Percentiles rank a stretch among this genome's conserved stretches.
These are phyloP conservation scores for Krasilnikovozyma curviuscula DNA, from an alignment of 768 basidiomycete species.

Conservation along the genomic window DNA sequence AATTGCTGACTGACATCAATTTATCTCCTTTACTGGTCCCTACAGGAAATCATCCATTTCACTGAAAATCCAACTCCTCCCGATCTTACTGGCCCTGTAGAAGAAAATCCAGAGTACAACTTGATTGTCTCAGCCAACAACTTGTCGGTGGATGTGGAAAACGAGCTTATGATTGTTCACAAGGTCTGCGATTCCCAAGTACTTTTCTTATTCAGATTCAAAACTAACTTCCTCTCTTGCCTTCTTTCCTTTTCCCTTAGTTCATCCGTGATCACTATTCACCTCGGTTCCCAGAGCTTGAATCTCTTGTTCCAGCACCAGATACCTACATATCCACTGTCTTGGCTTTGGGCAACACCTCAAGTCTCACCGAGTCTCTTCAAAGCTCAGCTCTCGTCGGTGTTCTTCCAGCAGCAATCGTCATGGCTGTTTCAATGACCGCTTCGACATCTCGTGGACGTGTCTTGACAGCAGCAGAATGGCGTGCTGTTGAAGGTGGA, in stretches of 20 bases:
- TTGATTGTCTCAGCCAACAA: constrained; percentile 96
- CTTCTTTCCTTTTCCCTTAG: constrained; percentile 28
- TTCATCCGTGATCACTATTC: constrained; percentile 97
- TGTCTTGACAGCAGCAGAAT: constrained; percentile 45
- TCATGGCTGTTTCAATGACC: constrained; percentile 90
- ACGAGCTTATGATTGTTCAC: constrained; percentile 90
- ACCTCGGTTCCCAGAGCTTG: constrained; percentile 85
- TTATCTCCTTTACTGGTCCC: not conserved
- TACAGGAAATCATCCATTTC: constrained; percentile 76
- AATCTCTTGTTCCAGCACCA: constrained; percentile 81
- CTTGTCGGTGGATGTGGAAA: constrained; percentile 91
- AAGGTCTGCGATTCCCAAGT: constrained; percentile 37
- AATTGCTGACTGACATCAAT: not conserved
- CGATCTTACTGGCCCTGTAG: constrained; percentile 44
- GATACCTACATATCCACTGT: constrained; percentile 83
- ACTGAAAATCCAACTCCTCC: constrained; percentile 51
- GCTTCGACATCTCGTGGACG: constrained; percentile 77
- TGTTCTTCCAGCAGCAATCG: constrained; percentile 66
- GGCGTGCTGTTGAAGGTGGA: constrained; percentile 63
- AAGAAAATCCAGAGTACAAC: constrained; percentile 85
- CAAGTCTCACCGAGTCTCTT: constrained; percentile 72
- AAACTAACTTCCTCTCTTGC: not conserved
- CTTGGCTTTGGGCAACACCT: constrained; percentile 63
- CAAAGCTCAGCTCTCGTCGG: no score
- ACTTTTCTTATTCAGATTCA: not conserved